These are phyloP conservation scores for Nitzschia palea DNA, from an alignment of 108 stramenopile genomes.

Conservation along the genomic window DNA sequence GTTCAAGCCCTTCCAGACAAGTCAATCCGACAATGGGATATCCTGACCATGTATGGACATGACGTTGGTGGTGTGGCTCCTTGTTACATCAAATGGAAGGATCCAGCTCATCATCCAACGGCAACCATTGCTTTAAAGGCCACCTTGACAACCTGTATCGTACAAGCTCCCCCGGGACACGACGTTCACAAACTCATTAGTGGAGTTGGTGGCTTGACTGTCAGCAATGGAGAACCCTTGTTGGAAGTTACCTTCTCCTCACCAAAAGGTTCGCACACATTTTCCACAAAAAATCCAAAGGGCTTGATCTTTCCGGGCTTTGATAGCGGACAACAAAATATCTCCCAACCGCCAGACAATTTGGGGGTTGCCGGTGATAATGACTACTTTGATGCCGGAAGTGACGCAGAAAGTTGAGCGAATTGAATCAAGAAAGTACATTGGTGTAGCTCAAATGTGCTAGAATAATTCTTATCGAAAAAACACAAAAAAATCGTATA, in stretches of 20 bases:
- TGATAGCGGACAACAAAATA: background rate
- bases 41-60: constrained; percentile 31
- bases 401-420: background rate
- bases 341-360: background rate
- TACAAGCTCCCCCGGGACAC: constrained; percentile 10
- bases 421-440: background rate
- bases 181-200: constrained; percentile 26
- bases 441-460: background rate
- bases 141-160: constrained; percentile 2
- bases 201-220: constrained; percentile 16
- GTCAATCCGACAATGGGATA: constrained; percentile 23
- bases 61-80: constrained; percentile 25
- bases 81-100: constrained; percentile 17
- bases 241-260: constrained; percentile 11
- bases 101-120: constrained; percentile 23
- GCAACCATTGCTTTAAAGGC: constrained; percentile 2
- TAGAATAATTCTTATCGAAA: too few species aligned
- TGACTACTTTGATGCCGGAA: background rate
- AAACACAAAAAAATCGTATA: too few species aligned
- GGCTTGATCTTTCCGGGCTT: constrained; percentile 29
- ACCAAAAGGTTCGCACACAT: constrained; percentile 17
- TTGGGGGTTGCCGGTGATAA: background rate
- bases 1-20: constrained; percentile 17
- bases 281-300: constrained; percentile 4
- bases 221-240: constrained; percentile 1